Evolutionary conservation across 257 asterid species (phyloP).

Genomic region (Marsdenia floribunda): DNA sequence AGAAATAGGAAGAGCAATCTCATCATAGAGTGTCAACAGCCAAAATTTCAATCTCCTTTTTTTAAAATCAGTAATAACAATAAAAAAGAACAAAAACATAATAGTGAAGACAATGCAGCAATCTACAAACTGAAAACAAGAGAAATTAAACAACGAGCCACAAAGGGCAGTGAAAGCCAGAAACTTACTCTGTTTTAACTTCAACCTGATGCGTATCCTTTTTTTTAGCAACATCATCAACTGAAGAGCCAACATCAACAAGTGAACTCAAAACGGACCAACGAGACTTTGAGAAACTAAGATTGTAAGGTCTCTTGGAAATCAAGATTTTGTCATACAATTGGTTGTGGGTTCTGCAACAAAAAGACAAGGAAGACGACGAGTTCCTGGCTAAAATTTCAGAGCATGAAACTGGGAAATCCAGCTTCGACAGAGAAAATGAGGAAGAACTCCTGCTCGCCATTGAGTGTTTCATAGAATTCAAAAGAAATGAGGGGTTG

Average conservation of each 20-base stretch:
- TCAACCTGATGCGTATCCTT: conserved; percentile 16
- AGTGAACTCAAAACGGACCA: conserved; percentile 31
- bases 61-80: background rate
- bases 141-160: background rate
- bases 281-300: conserved; percentile 13
- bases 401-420: conserved; percentile 29
- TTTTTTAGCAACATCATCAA: conserved; percentile 33
- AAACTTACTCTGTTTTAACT: conserved; percentile 47
- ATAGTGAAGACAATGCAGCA: background rate
- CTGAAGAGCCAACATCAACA: conserved; percentile 33
- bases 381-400: conserved; percentile 12
- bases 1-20: too few species aligned
- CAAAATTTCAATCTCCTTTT: too few species aligned
- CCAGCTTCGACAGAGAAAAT: conserved; percentile 28
- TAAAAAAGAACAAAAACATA: background rate
- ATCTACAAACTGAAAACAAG: background rate
- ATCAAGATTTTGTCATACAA: conserved; percentile 7
- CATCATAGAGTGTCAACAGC: too few species aligned
- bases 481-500: background rate
- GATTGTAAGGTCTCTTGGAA: conserved; percentile 23
- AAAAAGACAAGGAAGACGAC: conserved; percentile 20
- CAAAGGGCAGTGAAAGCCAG: conserved; percentile 1
- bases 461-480: conserved; percentile 17
- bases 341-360: conserved; percentile 10
- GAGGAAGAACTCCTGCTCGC: conserved; percentile 31